Evolutionary conservation across 164 flowering plant species (phyloP).

Genomic region (Akebia trifoliata): DNA sequence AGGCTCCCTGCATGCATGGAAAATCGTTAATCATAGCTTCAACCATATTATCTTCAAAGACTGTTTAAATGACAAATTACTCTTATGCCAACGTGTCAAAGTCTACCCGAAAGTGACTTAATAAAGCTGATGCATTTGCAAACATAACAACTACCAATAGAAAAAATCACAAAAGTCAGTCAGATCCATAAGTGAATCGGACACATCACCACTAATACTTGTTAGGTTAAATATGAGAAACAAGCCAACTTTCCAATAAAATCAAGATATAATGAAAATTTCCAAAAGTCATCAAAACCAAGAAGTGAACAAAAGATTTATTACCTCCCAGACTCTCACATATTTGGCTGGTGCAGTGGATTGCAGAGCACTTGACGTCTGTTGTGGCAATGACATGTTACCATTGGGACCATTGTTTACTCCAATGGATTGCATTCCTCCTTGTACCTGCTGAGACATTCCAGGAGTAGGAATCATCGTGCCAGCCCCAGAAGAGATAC

Average conservation of each 20-base stretch:
- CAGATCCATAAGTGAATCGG: too few relatives aligned
- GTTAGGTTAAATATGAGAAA: too few relatives aligned
- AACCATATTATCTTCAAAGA: too few relatives aligned
- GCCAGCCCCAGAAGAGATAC: conserved; percentile 49
- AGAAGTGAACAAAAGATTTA: conserved; percentile 14
- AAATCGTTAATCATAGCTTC: conserved; percentile 9
- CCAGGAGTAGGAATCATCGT: conserved; percentile 88
- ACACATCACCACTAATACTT: too few relatives aligned
- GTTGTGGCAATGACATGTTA: conserved; percentile 62
- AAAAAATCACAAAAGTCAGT: too few relatives aligned
- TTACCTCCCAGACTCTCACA: conserved; percentile 94
- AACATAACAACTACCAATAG: too few relatives aligned
- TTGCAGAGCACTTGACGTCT: conserved; percentile 45
- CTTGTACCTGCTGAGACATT: conserved; percentile 57
- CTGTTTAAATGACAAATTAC: too few relatives aligned
- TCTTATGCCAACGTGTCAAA: too few relatives aligned
- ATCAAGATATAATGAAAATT: background rate
- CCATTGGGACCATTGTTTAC: conserved; percentile 43
- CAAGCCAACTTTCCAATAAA: too few relatives aligned
- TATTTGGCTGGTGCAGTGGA: conserved; percentile 62
- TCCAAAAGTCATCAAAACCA: background rate
- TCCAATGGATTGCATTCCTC: conserved; percentile 55
- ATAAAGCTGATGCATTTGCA: too few relatives aligned
- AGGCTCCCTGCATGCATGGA: conserved; percentile 19
- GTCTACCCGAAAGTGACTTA: too few relatives aligned